Evolutionary conservation across 495 filamentous ascomycete species (phyloP).

Genomic region (Neurospora tetrasperma): DNA sequence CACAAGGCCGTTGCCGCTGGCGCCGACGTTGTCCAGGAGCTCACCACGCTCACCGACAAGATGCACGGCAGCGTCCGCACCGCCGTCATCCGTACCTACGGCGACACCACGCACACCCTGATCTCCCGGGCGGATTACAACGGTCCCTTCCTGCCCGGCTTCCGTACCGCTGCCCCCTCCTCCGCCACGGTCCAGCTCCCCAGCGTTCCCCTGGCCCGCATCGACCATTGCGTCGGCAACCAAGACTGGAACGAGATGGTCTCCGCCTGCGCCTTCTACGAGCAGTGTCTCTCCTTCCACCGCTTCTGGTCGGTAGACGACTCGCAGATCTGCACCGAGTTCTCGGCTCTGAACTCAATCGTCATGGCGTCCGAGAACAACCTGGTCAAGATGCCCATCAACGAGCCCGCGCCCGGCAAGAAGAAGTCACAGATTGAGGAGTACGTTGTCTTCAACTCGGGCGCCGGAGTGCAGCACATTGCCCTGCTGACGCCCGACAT

Average conservation of each 20-base stretch:
- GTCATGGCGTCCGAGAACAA: constrained; percentile 76
- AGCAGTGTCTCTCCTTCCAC: constrained; percentile 80
- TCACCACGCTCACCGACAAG: constrained; percentile 38
- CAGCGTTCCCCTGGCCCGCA: constrained; percentile 50
- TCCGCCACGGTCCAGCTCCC: constrained; percentile 36
- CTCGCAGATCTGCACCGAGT: constrained; percentile 77
- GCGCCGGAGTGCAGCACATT: constrained; percentile 83
- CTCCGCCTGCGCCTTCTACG: constrained; percentile 77
- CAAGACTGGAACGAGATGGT: constrained; percentile 88
- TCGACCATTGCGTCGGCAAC: constrained; percentile 94
- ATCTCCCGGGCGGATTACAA: constrained; percentile 56
- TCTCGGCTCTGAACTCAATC: constrained; percentile 70
- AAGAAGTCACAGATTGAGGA: constrained; percentile 87
- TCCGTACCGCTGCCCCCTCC: constrained; percentile 37
- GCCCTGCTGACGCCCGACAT: constrained; percentile 75
- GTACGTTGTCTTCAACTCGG: constrained; percentile 79
- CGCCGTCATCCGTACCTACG: constrained; percentile 77
- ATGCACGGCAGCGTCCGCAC: constrained; percentile 48
- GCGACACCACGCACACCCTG: constrained; percentile 84
- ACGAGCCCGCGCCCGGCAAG: constrained; percentile 82
- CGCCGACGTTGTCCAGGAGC: constrained; percentile 52
- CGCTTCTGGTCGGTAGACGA: constrained; percentile 94
- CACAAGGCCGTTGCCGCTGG: constrained; percentile 56
- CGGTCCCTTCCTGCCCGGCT: constrained; percentile 76
- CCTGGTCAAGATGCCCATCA: constrained; percentile 91